Evolutionary conservation across 306 rosid genomes (phyloP), one percentile per base, ranked within the genome.

Genomic region (Hippophae gyantsensis): DNA sequence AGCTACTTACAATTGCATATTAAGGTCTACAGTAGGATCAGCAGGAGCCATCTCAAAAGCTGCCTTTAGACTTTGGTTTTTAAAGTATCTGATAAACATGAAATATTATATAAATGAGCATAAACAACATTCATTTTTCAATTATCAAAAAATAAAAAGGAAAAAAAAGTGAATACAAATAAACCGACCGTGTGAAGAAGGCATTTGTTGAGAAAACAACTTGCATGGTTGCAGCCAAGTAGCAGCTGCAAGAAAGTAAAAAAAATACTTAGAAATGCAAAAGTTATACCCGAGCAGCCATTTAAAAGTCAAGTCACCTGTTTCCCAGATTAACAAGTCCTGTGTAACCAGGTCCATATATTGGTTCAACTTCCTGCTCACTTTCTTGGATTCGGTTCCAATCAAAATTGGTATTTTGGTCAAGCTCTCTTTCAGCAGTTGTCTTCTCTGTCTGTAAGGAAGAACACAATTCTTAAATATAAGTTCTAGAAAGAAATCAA

Each of bases 341-440:
- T 1, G 93, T 92, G 71, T 85, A 92, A 65, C 99, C 96, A 38
- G 99, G 99, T 62, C 99, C 99, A 68, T 63, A 85, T 69, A 92
- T 79, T 10, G 90, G 95, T 32, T 92, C 95, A 8, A 82, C 81
- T 13, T 92, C 96, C 72, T 82, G 84, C 61, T 93, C 99, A 76
- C 86, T 92, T 78, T 92, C 96, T 86, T 88, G 96, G 80, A 92
- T 88, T 45, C 96, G 81, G 62, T 92, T 82, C 99, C 99, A 92
- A 64, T 92, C 96, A 75, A 76, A 92, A 74, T 88, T 92, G 58
- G 95, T 84, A 81, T 92, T 92, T 68, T 86, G 95, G 72, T 92
- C 98, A 62, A 92, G 96, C 76, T 92, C 99, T 74, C 89, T 92
- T 80, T 88, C 99, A 75, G 99, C 96, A 57, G 96, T 92, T 9